Evolutionary conservation across 1,139 yeast genomes (phyloP), one percentile per base, ranked within the genome.

Genomic region (Hyphopichia khmerensis): DNA sequence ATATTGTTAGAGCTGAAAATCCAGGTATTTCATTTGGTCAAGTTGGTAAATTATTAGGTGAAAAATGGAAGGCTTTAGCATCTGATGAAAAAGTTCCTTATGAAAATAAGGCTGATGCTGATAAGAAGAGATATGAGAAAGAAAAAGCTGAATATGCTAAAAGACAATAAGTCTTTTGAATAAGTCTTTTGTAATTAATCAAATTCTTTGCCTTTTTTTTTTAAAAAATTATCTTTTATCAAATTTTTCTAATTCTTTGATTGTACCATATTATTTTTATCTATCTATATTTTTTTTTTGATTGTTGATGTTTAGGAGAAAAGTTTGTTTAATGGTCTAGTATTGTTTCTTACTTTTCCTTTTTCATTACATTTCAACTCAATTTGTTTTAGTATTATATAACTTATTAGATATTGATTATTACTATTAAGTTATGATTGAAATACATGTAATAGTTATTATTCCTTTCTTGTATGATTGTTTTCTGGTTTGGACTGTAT

Each of bases 91-190:
- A 88, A 77, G 70, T 66, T 55, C 96, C 96, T 50, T 91, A 89
- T 70, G 96, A 89, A 72, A 82, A 80, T 62, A 88, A 89, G 76
- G 97, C 98, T 55, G 93, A 83, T 53, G 86, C 87, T 56, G 99
- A 93, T 77, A 93, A 93, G 81, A 87, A 90, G 80, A 86, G 98
- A 76, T 93, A 93, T 70, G 97, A 91, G 74, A 82, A 87, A 63
- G 96, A 88, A 73, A 93, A 91, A 80, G 95, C 95, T 56, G 90
- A 86, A 61, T 93, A 91, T 68, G 80, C 79, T 52, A 78, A 79
- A 69, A 79, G 69, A 61, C 64, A 64, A 48, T 46, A 45, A 43
- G 8, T 21, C 8, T 5, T 21, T 8, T 21, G n/a, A n/a, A n/a
- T n/a, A n/a, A n/a, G n/a, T n/a, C n/a, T n/a, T n/a, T n/a, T n/a